These are phyloP conservation scores for Plasmopara muralis DNA, from an alignment of 352 stramenopile species.

Conservation along the genomic window DNA sequence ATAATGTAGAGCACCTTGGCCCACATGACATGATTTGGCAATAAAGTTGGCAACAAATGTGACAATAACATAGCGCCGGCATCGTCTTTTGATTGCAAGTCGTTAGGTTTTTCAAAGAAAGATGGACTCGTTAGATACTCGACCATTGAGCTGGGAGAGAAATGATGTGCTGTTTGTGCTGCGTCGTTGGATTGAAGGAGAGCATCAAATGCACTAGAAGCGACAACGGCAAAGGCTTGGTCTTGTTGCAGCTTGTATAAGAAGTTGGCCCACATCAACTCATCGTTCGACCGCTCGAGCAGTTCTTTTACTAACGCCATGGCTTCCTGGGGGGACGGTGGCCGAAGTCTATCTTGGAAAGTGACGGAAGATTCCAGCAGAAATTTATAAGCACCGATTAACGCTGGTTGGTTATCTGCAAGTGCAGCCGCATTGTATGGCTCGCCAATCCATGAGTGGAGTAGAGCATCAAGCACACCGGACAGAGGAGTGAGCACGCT, in stretches of 20 bases:
- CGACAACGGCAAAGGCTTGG: background rate
- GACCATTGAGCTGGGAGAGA: background rate
- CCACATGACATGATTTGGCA: background rate
- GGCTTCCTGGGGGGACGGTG: background rate
- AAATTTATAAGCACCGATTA: background rate
- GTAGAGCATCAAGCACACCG: background rate
- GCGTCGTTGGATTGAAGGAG: background rate
- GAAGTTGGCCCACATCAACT: background rate
- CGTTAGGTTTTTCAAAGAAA: background rate
- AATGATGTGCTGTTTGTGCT: background rate
- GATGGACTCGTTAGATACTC: background rate
- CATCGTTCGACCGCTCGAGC: background rate
- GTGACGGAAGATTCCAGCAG: background rate
- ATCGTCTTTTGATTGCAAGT: no score
- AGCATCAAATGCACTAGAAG: background rate
- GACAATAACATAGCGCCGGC: background rate
- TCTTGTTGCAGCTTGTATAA: background rate
- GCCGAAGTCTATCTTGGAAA: background rate
- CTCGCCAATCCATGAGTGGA: background rate
- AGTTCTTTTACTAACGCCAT: background rate
- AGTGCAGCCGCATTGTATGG: background rate
- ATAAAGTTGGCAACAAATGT: background rate
- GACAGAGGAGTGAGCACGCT: background rate
- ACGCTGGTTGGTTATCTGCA: background rate
- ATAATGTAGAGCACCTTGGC: background rate